Base-by-base conservation (phyloP, 345 rosid genomes). In the Arabis alpina region DNA sequence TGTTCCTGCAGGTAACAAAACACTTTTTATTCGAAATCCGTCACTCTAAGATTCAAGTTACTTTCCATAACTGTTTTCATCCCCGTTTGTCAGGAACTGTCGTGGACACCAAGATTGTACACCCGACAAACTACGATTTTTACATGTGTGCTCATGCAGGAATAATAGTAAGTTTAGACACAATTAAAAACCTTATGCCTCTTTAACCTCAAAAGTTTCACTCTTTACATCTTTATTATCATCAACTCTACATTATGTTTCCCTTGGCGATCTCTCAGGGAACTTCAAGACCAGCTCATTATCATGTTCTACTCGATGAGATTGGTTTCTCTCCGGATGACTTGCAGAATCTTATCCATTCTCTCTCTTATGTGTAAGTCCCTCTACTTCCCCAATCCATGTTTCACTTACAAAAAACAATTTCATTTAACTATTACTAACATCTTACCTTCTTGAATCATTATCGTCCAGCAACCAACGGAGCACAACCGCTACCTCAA, bases 141-240 rank as follows among this genome's bases (percentile, higher is more conserved):
- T 93, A 85, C 82, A 83, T 93, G 96, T 88, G 96, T 73, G 85
- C 97, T 61, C 98, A 90, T 51, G 86, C 88, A 6, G 96, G 97
- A 58, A 79, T 70, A 75, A 75, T 89, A 24, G 97, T 93, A 76
- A 76, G 96, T 79, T 62, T 49, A 44, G 39, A 51, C 14, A 34
- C 3, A 10, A 37, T n/a, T n/a, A n/a, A 37, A 56, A 1, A 6
- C 3, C 8, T 52, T 10, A 55, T 16, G 57, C 5, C 8, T n/a
- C n/a, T 19, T 55, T 58, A 56, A 8, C 19, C 24, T 47, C 13
- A 53, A 25, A 19, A 58, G 30, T 52, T 50, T 40, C 54, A 58
- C 23, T 41, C 56, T n/a, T 60, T 28, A 6, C 57, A 3, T 4
- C 41, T 15, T 44, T 11, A 45, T 24, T 23, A 27, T 13, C 14